These are phyloP conservation scores for Erodium maritimum DNA, from an alignment of 345 rosid genomes.

Conservation along the genomic window DNA sequence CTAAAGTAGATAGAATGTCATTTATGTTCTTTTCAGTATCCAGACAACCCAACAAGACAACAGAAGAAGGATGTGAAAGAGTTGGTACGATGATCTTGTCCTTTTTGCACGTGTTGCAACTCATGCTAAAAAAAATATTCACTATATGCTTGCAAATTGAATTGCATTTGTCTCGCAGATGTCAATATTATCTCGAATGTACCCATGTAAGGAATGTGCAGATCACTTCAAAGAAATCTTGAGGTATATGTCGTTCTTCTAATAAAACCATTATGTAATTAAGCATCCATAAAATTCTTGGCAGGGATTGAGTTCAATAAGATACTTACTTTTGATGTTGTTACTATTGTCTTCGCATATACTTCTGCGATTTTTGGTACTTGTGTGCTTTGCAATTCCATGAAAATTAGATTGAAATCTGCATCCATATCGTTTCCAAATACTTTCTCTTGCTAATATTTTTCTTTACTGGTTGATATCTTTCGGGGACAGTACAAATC, in stretches of 20 bases:
- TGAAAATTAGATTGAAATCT: background rate
- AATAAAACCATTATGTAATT: too few relatives aligned
- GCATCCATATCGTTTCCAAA: background rate
- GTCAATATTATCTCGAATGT: conserved; percentile 78
- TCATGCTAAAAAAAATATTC: too few relatives aligned
- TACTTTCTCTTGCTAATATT: background rate
- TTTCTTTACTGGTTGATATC: conserved; percentile 1
- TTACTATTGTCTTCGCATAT: too few relatives aligned
- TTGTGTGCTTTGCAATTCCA: background rate
- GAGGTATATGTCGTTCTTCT: conserved; percentile 29
- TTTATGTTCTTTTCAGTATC: conserved; percentile 50
- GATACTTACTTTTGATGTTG: too few relatives aligned
- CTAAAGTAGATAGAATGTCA: background rate
- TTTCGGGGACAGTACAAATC: conserved; percentile 49
- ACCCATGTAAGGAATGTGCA: conserved; percentile 94
- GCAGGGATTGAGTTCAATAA: too few relatives aligned
- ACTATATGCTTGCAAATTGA: background rate
- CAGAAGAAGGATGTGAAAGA: conserved; percentile 88
- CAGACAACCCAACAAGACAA: conserved; percentile 90
- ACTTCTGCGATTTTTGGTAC: too few relatives aligned
- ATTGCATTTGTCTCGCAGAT: conserved; percentile 38
- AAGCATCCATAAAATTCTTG: too few relatives aligned
- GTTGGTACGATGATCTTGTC: conserved; percentile 38
- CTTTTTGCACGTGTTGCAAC: background rate
- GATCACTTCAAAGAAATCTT: conserved; percentile 89